These are phyloP conservation scores for Spathaspora arborariae DNA, from an alignment of 805 yeast genomes.

Conservation along the genomic window DNA sequence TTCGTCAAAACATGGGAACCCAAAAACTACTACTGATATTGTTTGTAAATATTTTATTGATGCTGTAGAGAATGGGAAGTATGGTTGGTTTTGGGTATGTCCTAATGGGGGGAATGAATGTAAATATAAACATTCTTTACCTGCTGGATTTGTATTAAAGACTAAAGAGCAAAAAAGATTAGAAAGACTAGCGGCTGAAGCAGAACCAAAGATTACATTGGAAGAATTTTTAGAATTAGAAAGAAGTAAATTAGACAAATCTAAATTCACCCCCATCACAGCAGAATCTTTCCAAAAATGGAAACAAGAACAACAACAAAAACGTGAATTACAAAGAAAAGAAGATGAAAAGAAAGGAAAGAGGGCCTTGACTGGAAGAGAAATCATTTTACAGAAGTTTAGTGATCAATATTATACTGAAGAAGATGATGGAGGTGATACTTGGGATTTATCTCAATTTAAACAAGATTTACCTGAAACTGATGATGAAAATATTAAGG, in stretches of 20 bases:
- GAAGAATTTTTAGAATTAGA: constrained; percentile 96
- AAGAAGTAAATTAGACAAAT: constrained; percentile 75
- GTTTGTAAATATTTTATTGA: constrained; percentile 93
- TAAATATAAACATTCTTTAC: constrained; percentile 92
- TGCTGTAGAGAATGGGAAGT: constrained; percentile 95
- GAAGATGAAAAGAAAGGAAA: constrained; percentile 37
- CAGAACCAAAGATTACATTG: constrained; percentile 84
- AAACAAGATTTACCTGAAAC: constrained; percentile 52
- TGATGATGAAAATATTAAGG: constrained; percentile 49
- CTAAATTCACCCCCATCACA: constrained; percentile 81
- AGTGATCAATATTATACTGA: constrained; percentile 53
- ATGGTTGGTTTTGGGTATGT: constrained; percentile 99
- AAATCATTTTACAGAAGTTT: constrained; percentile 59
- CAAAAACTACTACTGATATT: constrained; percentile 88
- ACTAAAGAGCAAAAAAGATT: constrained; percentile 93
- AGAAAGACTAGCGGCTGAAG: constrained; percentile 80
- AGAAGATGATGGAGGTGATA: constrained; percentile 49
- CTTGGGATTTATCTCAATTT: constrained; percentile 56
- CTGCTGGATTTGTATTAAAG: constrained; percentile 94
- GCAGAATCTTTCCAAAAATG: constrained; percentile 74
- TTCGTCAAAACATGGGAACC: constrained; percentile 90
- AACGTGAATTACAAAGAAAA: constrained; percentile 42
- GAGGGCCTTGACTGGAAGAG: constrained; percentile 62
- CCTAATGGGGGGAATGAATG: constrained; percentile 93
- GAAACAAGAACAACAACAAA: constrained; percentile 68